Evolutionary conservation across 768 basidiomycete genomes (phyloP), one percentile per base, ranked within the genome.

Genomic region (Dentipellis sp.): DNA sequence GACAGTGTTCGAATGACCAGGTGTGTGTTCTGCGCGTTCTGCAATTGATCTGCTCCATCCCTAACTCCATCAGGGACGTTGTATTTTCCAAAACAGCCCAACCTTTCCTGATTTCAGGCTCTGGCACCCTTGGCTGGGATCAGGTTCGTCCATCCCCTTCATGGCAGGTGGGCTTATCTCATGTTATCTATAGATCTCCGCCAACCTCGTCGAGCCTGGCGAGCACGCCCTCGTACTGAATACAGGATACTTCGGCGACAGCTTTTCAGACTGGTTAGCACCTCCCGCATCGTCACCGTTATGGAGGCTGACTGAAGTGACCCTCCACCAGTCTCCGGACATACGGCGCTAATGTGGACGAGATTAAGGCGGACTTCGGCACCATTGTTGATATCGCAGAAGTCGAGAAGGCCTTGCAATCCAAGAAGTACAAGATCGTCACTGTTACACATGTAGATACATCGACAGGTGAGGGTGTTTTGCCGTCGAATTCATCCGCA

Each of bases 401-500:
- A 23, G 70, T 94, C 38, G 83, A 84, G 62, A 68, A 75, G 2
- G 89, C 88, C 0, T 78, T 98, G 35, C 78, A 79, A 69, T 72
- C 78, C 58, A 89, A 89, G 70, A 83, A 82, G 63, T 97, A 91
- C 79, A 95, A 94, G 69, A 63, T 94, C 53, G 71, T 97, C 61
- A 92, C 93, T 5, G 82, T 99, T 65, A 97, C 97, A 1, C 97
- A 99, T 65, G 95, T 97, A 55, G 93, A 97, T 69, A 94, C 91
- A 8, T 93, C 87, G 4, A 91, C 89, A 47, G 84, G 84, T 78
- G 52, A 48, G 71, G 3, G 6, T 29, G 29, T 29, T 29, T 29
- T 29, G 29, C 29, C 29, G 6, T 29, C 29, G 29, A 29, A 29
- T 29, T 29, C 29, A 29, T 29, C 29, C 29, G 29, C 29, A 6